Evolutionary conservation across 164 flowering plant species (phyloP), one percentile per base, ranked within the genome.

Genomic region (Vitis cinerea): DNA sequence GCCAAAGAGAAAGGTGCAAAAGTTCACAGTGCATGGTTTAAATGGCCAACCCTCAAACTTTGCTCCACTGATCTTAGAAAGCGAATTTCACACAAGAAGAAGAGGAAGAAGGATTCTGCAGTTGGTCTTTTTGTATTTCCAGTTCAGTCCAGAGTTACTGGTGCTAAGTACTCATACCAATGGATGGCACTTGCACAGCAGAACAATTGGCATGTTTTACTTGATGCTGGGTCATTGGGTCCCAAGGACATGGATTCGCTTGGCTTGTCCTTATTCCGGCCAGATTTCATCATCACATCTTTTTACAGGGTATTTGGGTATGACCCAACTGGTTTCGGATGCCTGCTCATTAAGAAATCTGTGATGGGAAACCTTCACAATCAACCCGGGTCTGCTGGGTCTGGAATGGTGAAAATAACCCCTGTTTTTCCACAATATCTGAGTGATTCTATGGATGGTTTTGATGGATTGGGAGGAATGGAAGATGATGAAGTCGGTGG

Each of bases 111-210:
- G 78, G 92, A 87, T 80, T 84, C 89, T 44, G 90, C 98, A 0
- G 67, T 61, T 57, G 98, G 98, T 47, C 86, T 92, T 56, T 92
- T 92, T 77, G 94, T 90, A 71, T 92, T 92, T 64, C 98, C 98
- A 9, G 98, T 90, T 61, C 98, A 92, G 77, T 92, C 98, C 16
- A 81, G 98, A 61, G 96, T 92, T 16, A 89, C 91, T 4, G 98
- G 98, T 50, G 87, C 96, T 2, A 92, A 90, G 82, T 92, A 92
- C 77, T 92, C 98, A 1, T 92, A 92, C 72, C 98, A 92, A 67
- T 92, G 98, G 98, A 92, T 92, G 98, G 96, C 98, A 11, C 68
- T 92, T 61, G 98, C 98, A 19, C 98, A 92, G 78, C 98, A 92
- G 84, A 92, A 92, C 77, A 83, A 90, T 71, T 92, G 98, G 98